These are phyloP conservation scores for Neurospora pannonica DNA, from an alignment of 495 filamentous ascomycete species.

Conservation along the genomic window DNA sequence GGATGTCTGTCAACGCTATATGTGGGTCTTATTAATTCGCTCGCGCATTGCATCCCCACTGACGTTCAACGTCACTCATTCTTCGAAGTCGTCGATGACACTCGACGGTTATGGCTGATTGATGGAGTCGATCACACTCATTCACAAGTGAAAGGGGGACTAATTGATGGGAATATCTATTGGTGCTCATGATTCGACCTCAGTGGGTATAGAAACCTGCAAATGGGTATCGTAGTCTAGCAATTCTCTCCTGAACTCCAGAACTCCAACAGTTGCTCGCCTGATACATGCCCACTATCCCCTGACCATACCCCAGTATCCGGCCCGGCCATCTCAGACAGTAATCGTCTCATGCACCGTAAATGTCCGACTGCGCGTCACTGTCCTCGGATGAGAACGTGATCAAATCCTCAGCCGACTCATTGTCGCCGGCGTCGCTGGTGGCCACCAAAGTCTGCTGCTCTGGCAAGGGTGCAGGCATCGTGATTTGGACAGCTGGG, in stretches of 20 bases:
- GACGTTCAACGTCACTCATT: not conserved
- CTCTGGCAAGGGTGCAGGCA: not conserved
- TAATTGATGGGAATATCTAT: too few species aligned
- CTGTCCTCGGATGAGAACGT: not conserved
- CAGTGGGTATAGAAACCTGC: too few species aligned
- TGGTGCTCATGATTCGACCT: too few species aligned
- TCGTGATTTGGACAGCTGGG: fast-evolving
- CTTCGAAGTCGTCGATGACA: not conserved
- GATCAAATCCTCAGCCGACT: not conserved
- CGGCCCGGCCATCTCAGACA: too few species aligned
- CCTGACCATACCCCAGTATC: too few species aligned
- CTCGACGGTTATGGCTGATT: not conserved
- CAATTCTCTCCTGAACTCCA: too few species aligned
- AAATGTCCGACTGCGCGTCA: not conserved
- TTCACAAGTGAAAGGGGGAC: too few species aligned
- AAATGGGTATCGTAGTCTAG: too few species aligned
- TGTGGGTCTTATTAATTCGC: not conserved
- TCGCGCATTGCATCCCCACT: not conserved
- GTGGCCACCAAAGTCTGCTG: not conserved
- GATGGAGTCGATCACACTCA: too few species aligned
- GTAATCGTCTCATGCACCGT: too few species aligned
- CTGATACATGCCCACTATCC: too few species aligned
- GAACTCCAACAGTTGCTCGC: too few species aligned
- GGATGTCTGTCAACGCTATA: not conserved
- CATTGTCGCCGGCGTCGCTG: not conserved